Conservation (phyloP, 805 yeast species). For the Candida nonsorbophila region DNA sequence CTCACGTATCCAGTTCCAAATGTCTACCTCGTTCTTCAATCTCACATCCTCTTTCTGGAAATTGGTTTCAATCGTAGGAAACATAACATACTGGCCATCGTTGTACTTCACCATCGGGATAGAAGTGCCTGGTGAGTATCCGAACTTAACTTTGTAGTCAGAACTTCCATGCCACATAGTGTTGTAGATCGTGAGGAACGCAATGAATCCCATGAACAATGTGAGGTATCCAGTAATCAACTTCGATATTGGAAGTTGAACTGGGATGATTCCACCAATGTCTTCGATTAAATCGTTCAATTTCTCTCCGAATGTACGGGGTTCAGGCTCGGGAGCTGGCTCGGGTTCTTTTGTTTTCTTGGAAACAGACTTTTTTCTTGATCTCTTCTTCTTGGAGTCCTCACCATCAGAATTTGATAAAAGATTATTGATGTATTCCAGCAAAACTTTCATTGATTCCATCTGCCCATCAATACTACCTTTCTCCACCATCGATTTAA, state of each 20-base stretch:
- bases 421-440: constrained; percentile 41
- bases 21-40: constrained; percentile 47
- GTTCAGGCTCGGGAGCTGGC: constrained; percentile 9
- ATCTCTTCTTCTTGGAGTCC: constrained; percentile 6
- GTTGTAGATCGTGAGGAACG: constrained; percentile 3
- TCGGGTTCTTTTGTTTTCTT: constrained; percentile 7
- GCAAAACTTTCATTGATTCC: constrained; percentile 47
- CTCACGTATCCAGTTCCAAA: constrained; percentile 69
- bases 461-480: constrained; percentile 72
- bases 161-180: not conserved
- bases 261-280: constrained; percentile 21
- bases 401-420: constrained; percentile 12
- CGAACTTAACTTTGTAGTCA: no score
- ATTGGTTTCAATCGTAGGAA: constrained; percentile 35
- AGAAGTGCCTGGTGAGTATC: no score
- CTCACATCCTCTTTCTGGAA: constrained; percentile 19
- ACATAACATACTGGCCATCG: constrained; percentile 30
- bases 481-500: constrained; percentile 69
- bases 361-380: constrained; percentile 8
- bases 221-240: constrained; percentile 16
- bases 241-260: constrained; percentile 20
- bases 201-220: constrained; percentile 10
- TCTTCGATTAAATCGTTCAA: constrained; percentile 14
- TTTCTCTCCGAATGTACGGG: constrained; percentile 12
- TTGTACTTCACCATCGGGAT: constrained; percentile 21